These are phyloP conservation scores for Jatropha curcas DNA, from an alignment of 345 rosid species.

Conservation along the genomic window DNA sequence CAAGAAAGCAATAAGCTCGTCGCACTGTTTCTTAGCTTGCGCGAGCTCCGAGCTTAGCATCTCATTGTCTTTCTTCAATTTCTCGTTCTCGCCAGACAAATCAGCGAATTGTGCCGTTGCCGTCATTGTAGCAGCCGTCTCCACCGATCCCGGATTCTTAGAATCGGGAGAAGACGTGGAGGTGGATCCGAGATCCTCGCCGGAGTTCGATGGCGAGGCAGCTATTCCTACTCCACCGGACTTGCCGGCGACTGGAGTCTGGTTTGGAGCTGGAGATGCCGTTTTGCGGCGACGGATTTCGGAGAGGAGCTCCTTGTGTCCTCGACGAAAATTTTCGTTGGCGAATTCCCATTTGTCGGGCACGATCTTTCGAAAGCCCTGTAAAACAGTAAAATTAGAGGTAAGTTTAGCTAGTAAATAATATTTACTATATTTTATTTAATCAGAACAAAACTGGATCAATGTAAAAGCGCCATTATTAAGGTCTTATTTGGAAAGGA, in stretches of 20 bases:
- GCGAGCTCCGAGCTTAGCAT: conserved; percentile 68
- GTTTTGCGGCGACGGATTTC: conserved; percentile 61
- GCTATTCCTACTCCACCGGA: conserved; percentile 13
- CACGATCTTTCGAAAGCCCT: conserved; percentile 79
- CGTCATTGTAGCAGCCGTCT: conserved; percentile 28
- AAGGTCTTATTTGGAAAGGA: too few species aligned
- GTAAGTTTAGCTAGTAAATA: too few species aligned
- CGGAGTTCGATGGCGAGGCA: conserved; percentile 59
- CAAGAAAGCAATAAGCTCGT: conserved; percentile 66
- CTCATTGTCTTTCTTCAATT: conserved; percentile 72
- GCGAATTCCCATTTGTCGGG: conserved; percentile 91
- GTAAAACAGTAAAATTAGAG: neutral
- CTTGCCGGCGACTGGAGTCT: conserved; percentile 30
- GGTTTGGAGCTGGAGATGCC: conserved; percentile 23
- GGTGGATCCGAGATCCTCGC: conserved; percentile 73
- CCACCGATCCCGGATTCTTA: conserved; percentile 78
- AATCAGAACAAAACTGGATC: too few species aligned
- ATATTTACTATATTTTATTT: too few species aligned
- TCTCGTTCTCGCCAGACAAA: conserved; percentile 80
- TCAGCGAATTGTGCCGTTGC: conserved; percentile 42
- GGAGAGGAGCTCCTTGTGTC: conserved; percentile 47
- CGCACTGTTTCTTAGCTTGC: conserved; percentile 75
- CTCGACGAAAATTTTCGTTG: conserved; percentile 66
- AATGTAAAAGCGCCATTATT: too few species aligned
- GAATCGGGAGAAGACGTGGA: conserved; percentile 78